A percentile compares a stretch with the other conserved stretches of the same genome.
Conservation (phyloP, 2,329 filamentous ascomycete genomes). For the Byssoonygena ceratinophila region DNA sequence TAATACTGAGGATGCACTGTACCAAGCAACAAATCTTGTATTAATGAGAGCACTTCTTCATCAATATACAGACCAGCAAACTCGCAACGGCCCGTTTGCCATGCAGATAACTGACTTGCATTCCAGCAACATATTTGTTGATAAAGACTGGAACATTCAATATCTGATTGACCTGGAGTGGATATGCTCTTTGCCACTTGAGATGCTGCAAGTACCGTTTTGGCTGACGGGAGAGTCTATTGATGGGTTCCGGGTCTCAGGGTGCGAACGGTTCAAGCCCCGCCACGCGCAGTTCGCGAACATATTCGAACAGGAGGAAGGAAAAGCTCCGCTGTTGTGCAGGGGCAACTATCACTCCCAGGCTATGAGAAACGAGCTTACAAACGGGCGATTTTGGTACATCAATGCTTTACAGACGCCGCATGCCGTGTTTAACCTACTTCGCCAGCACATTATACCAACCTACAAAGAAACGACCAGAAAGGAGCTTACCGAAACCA, state of each 20-base stretch:
- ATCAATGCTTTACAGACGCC: conserved; percentile 7
- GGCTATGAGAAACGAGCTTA: neutral
- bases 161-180: conserved; percentile 30
- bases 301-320: conserved; percentile 6
- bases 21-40: conserved; percentile 18
- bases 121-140: conserved; percentile 14
- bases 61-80: conserved; percentile 23
- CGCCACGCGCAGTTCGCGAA: conserved; percentile 9
- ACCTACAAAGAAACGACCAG: neutral
- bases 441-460: conserved; percentile 3
- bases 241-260: neutral
- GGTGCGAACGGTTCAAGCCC: neutral
- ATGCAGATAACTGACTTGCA: conserved; percentile 31
- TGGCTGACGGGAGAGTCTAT: conserved; percentile 20
- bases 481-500: neutral
- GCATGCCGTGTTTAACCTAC: conserved; percentile 10
- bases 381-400: conserved; percentile 12
- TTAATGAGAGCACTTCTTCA: conserved; percentile 23
- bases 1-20: conserved; percentile 1
- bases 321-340: neutral
- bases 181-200: conserved; percentile 21
- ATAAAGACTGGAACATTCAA: conserved; percentile 28
- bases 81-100: conserved; percentile 29
- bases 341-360: neutral
- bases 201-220: conserved; percentile 21